A percentile compares a stretch with the other conserved stretches of the same genome.
phyloP scores from a whole-genome alignment of 2,329 filamentous ascomycete genomes.

The Beauveria australis region DNA sequence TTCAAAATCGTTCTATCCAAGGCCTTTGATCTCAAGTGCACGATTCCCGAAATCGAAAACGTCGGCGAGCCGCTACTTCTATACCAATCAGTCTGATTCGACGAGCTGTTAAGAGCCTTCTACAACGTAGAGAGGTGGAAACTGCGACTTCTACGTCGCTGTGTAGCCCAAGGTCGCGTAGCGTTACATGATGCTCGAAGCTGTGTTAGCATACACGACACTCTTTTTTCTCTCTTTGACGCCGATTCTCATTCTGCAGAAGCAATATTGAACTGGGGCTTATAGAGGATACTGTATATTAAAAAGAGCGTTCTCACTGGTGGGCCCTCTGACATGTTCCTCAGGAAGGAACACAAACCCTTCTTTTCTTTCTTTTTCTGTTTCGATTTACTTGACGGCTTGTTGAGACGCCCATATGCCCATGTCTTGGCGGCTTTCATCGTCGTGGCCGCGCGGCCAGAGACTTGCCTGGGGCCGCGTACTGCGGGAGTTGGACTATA shows the following conservation, averaged over 20 bases:
- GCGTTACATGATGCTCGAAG: background rate
- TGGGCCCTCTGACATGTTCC: constrained; percentile 3
- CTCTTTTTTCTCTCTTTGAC: background rate
- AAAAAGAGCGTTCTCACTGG: constrained; percentile 2
- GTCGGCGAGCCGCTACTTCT: constrained; percentile 90
- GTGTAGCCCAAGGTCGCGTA: background rate
- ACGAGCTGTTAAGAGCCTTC: background rate
- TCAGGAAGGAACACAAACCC: constrained; percentile 1
- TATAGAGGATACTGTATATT: constrained; percentile 10
- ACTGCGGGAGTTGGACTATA: background rate
- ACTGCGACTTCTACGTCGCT: background rate
- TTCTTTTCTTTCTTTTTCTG: constrained; percentile 2
- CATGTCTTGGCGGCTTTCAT: background rate
- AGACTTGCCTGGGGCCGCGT: background rate
- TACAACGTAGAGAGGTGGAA: background rate
- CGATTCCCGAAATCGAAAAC: constrained; percentile 97
- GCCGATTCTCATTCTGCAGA: background rate
- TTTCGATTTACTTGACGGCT: background rate
- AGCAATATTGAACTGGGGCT: background rate
- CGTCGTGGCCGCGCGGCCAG: too few relatives aligned
- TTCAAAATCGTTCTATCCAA: constrained; percentile 99
- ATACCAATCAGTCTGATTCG: constrained; percentile 56
- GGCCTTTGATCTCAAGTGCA: constrained; percentile 97
- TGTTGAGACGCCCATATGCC: background rate
- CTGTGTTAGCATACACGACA: background rate